Base-by-base conservation (phyloP, 257 asterid genomes). In the Fraxinus quadrangulata region DNA sequence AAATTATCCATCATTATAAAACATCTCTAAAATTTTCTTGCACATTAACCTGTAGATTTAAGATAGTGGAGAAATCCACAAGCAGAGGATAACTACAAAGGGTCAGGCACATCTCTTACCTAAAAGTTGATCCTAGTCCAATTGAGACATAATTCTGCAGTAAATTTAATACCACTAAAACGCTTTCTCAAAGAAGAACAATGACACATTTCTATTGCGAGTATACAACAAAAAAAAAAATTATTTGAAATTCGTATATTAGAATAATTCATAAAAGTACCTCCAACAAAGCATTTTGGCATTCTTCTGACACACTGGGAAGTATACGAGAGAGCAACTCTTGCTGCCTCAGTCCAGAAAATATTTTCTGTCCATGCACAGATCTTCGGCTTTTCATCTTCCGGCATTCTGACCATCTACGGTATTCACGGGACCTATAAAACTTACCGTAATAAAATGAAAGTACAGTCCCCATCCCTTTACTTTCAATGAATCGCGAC, bases 301-400 rank as follows among this genome's bases (percentile, higher is more conserved):
- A 54, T 74, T 91, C 89, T 73, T 87, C 92, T 0, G 97, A 81
- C 65, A 87, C 73, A 65, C 21, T 36, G 6, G 79, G 84, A 69
- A 81, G 54, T 80, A 92, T 61, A 34, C 97, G 92, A 78, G 91
- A 82, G 34, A 91, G 61, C 19, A 92, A 76, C 73, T 89, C 97
- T 69, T 89, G 94, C 84, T 77, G 94, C 85, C 97, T 92, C 54
- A 54, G n/a, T 80, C 97, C 97, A 14, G 86, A 87, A 75, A 92
- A 92, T 82, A 92, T 77, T 79, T 84, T 87, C 83, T 85, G 90
- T 33, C 97, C 97, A 56, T 73, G 79, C 1, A 83, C 91, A 76
- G 86, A 77, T 77, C 80, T 92, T 82, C 79, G 83, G 83, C 85
- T 87, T 80, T 81, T 89, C 80, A 81, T 73, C 82, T 86, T 92